These are phyloP conservation scores for Omphalea diandra DNA, from an alignment of 441 rosid genomes.

Conservation along the genomic window DNA sequence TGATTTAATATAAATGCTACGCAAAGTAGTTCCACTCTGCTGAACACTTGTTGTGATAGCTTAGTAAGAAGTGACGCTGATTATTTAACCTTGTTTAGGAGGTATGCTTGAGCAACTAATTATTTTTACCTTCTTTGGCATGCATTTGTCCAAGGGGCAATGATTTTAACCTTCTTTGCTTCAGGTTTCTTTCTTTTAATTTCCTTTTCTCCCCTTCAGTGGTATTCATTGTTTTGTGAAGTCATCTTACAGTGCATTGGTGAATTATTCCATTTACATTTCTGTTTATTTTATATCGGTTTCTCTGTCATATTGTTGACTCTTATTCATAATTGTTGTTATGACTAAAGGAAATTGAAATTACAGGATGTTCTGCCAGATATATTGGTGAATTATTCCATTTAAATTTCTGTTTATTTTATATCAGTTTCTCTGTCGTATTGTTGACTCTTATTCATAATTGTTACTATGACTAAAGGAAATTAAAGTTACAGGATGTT, in stretches of 20 bases:
- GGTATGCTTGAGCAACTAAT: not conserved
- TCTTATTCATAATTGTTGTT: not conserved
- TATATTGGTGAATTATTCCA: not conserved
- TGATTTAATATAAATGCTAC: slow-evolving; percentile 4
- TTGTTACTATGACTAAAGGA: not conserved
- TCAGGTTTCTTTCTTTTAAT: not conserved
- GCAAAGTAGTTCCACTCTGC: not conserved
- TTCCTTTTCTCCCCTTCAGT: not conserved
- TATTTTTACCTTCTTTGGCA: not conserved
- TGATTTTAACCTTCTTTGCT: no score
- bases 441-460: not conserved
- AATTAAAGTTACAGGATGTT: not conserved
- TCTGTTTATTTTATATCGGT: not conserved
- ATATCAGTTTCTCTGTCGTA: not conserved
- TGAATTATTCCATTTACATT: not conserved
- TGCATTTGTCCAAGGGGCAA: not conserved
- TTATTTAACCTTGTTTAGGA: not conserved
- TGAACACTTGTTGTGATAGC: not conserved
- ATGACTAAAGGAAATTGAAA: not conserved
- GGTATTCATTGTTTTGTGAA: not conserved
- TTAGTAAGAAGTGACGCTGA: not conserved
- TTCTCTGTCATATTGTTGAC: not conserved
- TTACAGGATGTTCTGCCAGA: no score
- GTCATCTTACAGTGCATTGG: not conserved
- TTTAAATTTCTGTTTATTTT: not conserved